These are phyloP conservation scores for Afroboletus lepidellus DNA, from an alignment of 1,284 basidiomycete genomes.

Conservation along the genomic window DNA sequence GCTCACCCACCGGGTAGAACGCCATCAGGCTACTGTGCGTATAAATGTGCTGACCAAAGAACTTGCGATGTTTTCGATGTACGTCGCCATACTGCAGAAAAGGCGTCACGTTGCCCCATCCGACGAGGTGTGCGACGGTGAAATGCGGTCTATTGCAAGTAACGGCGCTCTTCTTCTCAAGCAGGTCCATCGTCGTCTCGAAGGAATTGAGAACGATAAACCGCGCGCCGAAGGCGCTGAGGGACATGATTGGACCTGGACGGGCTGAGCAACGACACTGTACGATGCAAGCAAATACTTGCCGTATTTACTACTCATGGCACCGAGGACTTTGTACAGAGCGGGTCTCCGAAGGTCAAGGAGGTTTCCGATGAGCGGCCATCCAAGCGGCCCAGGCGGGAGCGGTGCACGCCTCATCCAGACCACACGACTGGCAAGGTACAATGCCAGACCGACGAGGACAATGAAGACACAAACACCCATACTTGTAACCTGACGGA, in stretches of 20 bases:
- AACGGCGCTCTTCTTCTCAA: conserved; percentile 23
- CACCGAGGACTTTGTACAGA: conserved; percentile 42
- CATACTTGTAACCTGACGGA: too few species aligned
- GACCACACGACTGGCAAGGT: not conserved
- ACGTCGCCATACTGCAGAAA: conserved; percentile 25
- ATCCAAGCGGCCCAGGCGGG: conserved; percentile 5
- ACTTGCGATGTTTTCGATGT: conserved; percentile 4
- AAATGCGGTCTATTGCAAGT: conserved; percentile 19
- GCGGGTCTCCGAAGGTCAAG: conserved; percentile 38
- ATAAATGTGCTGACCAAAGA: conserved; percentile 17
- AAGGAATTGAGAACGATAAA: conserved; percentile 21
- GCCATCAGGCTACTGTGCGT: conserved; percentile 11
- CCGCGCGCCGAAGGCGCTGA: conserved; percentile 10
- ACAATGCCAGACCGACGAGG: not conserved
- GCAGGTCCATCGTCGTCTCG: conserved; percentile 15
- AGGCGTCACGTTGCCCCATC: conserved; percentile 13
- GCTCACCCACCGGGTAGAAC: not conserved
- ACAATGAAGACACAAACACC: not conserved
- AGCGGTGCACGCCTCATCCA: conserved; percentile 1
- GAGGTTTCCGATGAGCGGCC: conserved; percentile 38
- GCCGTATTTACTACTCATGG: conserved; percentile 46
- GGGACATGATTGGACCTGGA: conserved; percentile 19
- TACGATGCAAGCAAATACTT: conserved; percentile 32
- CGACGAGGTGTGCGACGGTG: conserved; percentile 10
- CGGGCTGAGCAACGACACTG: not conserved